Evolutionary conservation across 768 basidiomycete species (phyloP).

Genomic region (Hypsizygus marmoreus): DNA sequence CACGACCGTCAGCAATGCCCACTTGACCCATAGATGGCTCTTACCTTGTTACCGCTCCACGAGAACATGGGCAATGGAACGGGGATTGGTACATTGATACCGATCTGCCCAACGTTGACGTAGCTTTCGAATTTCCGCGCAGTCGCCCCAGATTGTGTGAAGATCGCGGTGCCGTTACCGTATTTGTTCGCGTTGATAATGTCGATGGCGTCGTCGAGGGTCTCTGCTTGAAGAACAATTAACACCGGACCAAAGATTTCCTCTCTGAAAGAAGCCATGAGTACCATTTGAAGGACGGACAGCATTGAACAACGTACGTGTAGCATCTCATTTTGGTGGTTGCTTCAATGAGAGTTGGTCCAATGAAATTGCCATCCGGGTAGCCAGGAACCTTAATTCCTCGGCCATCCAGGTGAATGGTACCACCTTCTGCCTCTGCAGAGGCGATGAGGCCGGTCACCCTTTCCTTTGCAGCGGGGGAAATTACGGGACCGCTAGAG

Average conservation of each 20-base stretch:
- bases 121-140: constrained; percentile 90
- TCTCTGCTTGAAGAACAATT: constrained; percentile 73
- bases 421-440: constrained; percentile 78
- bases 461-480: constrained; percentile 78
- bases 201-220: constrained; percentile 85
- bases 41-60: constrained; percentile 91
- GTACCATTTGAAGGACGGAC: constrained; percentile 6
- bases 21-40: not conserved
- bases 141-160: constrained; percentile 94
- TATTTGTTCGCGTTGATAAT: constrained; percentile 91
- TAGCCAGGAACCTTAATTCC: constrained; percentile 67
- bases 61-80: constrained; percentile 94
- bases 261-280: constrained; percentile 50
- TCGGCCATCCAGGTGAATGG: constrained; percentile 86
- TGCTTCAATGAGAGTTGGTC: constrained; percentile 87
- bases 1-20: constrained; percentile 1
- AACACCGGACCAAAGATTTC: constrained; percentile 97
- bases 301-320: constrained; percentile 57
- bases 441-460: constrained; percentile 76
- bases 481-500: constrained; percentile 74
- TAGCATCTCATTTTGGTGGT: constrained; percentile 86
- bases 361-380: constrained; percentile 90
- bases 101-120: constrained; percentile 90
- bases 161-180: constrained; percentile 94
- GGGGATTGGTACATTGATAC: constrained; percentile 90